These are phyloP conservation scores for Collybia sordida DNA, from an alignment of 768 basidiomycete species.

Conservation along the genomic window DNA sequence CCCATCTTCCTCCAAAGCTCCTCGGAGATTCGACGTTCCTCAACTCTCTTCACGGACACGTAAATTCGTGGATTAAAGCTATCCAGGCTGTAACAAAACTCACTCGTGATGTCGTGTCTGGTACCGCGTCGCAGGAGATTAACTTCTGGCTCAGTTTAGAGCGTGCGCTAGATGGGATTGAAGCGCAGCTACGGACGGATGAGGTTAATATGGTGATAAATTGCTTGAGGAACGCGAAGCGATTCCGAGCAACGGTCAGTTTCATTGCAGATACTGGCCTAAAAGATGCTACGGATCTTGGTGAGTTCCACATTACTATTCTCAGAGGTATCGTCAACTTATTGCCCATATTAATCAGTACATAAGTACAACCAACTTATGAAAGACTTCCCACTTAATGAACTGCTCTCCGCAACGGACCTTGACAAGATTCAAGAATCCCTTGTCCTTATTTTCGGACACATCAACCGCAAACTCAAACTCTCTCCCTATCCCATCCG, in stretches of 20 bases:
- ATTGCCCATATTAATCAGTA: slow-evolving; percentile 42
- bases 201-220: slow-evolving; percentile 94
- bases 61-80: slow-evolving; percentile 97
- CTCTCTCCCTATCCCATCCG: slow-evolving; percentile 97
- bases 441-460: slow-evolving; percentile 82
- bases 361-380: slow-evolving; percentile 98
- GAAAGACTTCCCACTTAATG: slow-evolving; percentile 99
- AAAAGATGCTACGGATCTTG: slow-evolving; percentile 89
- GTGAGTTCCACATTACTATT: slow-evolving; percentile 38
- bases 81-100: slow-evolving; percentile 97
- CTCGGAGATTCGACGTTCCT: slow-evolving; percentile 90
- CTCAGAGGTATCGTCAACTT: neutral
- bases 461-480: slow-evolving; percentile 93
- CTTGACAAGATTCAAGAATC: slow-evolving; percentile 94
- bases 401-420: slow-evolving; percentile 94
- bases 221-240: slow-evolving; percentile 91
- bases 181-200: slow-evolving; percentile 86
- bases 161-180: slow-evolving; percentile 89
- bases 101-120: slow-evolving; percentile 88
- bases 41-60: slow-evolving; percentile 89
- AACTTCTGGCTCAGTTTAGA: slow-evolving; percentile 99
- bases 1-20: slow-evolving; percentile 67
- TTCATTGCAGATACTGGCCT: slow-evolving; percentile 98
- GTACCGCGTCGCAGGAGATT: slow-evolving; percentile 97
- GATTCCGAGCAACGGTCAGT: slow-evolving; percentile 95